phyloP scores from a whole-genome alignment of 257 asterid species.

The Solanum piurae region DNA sequence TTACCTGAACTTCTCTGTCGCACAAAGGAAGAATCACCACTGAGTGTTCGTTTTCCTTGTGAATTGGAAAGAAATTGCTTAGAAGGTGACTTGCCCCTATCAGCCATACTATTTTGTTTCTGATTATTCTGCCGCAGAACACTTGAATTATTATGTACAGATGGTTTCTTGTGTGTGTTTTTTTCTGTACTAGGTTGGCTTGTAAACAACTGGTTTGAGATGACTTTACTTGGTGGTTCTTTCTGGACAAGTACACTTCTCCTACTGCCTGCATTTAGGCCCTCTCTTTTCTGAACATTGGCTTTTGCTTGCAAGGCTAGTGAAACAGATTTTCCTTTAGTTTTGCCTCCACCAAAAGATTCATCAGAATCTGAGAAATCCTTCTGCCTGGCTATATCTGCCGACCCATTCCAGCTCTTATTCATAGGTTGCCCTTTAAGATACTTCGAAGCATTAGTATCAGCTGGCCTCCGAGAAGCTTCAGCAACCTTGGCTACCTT shows the following conservation, averaged over 20 bases:
- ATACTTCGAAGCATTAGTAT: constrained; percentile 27
- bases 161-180: constrained; percentile 33
- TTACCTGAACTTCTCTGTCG: constrained; percentile 36
- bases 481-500: constrained; percentile 37
- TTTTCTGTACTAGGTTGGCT: constrained; percentile 36
- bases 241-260: constrained; percentile 22
- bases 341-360: constrained; percentile 19
- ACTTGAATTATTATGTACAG: constrained; percentile 18
- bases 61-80: constrained; percentile 22
- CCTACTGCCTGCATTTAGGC: constrained; percentile 17
- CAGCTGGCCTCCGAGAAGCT: constrained; percentile 35
- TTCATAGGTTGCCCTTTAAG: constrained; percentile 34
- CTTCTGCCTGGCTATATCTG: constrained; percentile 24
- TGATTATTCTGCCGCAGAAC: constrained; percentile 77
- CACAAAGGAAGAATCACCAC: constrained; percentile 35
- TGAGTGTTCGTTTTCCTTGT: constrained; percentile 30
- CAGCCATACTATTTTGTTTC: constrained; percentile 64
- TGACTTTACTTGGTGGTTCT: constrained; percentile 29
- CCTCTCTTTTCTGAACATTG: constrained; percentile 78
- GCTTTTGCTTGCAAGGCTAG: constrained; percentile 89
- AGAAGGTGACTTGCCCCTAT: constrained; percentile 43
- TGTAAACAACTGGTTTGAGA: constrained; percentile 27
- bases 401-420: constrained; percentile 38
- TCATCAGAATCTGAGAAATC: constrained; percentile 30
- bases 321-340: constrained; percentile 62